These are phyloP conservation scores for Umbelopsis vinacea DNA, from an alignment of 192 early-diverging fungal species.

Conservation along the genomic window DNA sequence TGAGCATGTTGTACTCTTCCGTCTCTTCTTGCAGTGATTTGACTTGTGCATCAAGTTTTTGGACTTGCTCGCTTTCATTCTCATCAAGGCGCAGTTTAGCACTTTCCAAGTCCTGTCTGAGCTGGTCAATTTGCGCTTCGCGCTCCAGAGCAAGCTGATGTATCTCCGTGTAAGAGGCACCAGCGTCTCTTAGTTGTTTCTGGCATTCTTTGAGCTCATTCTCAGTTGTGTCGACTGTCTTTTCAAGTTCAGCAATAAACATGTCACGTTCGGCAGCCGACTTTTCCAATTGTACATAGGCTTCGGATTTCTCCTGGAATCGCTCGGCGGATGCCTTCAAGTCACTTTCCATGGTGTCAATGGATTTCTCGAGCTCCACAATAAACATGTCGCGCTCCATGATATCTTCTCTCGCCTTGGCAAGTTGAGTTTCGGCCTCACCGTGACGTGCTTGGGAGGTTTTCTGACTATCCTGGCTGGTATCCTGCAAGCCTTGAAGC, in stretches of 20 bases:
- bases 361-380: neutral
- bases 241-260: too few relatives aligned
- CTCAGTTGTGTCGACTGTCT: too few relatives aligned
- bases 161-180: too few relatives aligned
- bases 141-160: neutral
- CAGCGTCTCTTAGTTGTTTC: too few relatives aligned
- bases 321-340: neutral
- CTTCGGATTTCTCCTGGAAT: neutral
- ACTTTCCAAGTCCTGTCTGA: neutral
- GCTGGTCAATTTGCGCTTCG: neutral
- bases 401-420: neutral
- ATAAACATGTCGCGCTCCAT: constrained; percentile 12
- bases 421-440: neutral
- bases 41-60: neutral
- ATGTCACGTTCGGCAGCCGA: too few relatives aligned
- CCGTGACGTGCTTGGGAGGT: neutral
- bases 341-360: neutral
- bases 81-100: neutral
- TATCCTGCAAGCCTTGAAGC: neutral
- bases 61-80: neutral
- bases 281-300: neutral
- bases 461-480: neutral
- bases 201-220: too few relatives aligned
- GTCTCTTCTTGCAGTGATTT: constrained; percentile 6
- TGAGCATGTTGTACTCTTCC: constrained; percentile 8